Evolutionary conservation across 2,329 filamentous ascomycete genomes (phyloP).

Genomic region (Alternaria gaisen): DNA sequence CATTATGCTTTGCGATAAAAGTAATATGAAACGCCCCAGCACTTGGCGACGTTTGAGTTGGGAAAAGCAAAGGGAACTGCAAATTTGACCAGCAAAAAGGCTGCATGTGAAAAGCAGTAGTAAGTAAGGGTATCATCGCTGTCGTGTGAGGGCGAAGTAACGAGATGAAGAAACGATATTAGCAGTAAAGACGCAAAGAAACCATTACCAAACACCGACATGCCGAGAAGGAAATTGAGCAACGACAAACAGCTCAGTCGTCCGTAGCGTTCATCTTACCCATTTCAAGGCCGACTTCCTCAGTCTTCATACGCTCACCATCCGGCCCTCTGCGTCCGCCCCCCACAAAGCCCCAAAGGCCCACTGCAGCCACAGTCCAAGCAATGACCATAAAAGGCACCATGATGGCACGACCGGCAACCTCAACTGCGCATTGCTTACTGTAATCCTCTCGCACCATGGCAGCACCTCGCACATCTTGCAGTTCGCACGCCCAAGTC

Average conservation of each 20-base stretch:
- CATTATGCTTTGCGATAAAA: background rate
- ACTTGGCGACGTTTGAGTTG: constrained; percentile 17
- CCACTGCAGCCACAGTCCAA: constrained; percentile 27
- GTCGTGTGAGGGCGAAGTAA: background rate
- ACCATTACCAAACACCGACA: background rate
- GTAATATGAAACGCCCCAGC: constrained; percentile 15
- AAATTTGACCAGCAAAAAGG: constrained; percentile 1
- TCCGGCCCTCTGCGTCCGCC: constrained; percentile 28
- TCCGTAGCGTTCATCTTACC: constrained; percentile 34
- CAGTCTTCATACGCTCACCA: constrained; percentile 38
- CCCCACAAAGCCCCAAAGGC: constrained; percentile 36
- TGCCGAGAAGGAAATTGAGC: background rate
- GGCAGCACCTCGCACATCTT: constrained; percentile 26
- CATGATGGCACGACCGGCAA: constrained; percentile 41
- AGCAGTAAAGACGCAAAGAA: background rate
- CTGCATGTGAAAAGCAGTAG: background rate
- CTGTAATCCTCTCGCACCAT: constrained; percentile 42
- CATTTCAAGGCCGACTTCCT: constrained; percentile 42
- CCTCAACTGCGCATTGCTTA: constrained; percentile 40
- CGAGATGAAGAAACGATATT: background rate
- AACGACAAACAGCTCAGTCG: background rate
- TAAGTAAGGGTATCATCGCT: background rate
- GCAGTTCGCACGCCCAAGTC: constrained; percentile 47
- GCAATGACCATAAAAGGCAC: constrained; percentile 40
- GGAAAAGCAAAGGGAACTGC: background rate